Conservation (phyloP, 2,329 filamentous ascomycete genomes). For the Daldinia eschscholtzii region DNA sequence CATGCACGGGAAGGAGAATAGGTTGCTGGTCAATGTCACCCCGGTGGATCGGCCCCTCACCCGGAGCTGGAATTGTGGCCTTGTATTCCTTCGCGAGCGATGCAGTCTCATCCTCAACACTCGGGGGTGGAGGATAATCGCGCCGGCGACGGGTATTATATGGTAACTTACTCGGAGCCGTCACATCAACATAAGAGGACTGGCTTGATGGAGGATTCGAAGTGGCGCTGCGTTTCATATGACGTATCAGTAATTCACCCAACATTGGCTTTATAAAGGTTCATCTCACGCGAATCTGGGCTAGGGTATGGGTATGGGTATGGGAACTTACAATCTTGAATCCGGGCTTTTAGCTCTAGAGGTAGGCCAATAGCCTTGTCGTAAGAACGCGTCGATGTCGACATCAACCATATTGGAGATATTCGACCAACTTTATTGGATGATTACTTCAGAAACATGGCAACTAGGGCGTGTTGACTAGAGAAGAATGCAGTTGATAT, state of each 20-base stretch:
- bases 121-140: conserved; percentile 71
- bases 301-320: conserved; percentile 40
- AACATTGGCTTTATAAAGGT: conserved; percentile 7
- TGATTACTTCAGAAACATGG: conserved; percentile 44
- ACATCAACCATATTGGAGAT: conserved; percentile 48
- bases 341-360: conserved; percentile 48
- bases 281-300: conserved; percentile 13
- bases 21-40: conserved; percentile 77
- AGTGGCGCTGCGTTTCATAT: conserved; percentile 37
- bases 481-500: conserved; percentile 36
- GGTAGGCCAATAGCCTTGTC: conserved; percentile 51
- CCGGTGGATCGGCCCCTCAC: conserved; percentile 70
- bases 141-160: conserved; percentile 46
- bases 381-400: conserved; percentile 49
- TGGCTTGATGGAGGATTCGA: conserved; percentile 36
- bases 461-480: conserved; percentile 30
- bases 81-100: conserved; percentile 73
- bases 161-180: conserved; percentile 42
- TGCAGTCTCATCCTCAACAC: conserved; percentile 75
- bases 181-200: conserved; percentile 43
- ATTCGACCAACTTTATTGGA: conserved; percentile 31
- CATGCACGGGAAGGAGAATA: conserved; percentile 72
- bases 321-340: conserved; percentile 48
- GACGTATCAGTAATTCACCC: conserved; percentile 39
- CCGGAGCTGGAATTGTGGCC: conserved; percentile 52